Evolutionary conservation across 768 basidiomycete genomes (phyloP).

Genomic region (Rhodotorula graminis): DNA sequence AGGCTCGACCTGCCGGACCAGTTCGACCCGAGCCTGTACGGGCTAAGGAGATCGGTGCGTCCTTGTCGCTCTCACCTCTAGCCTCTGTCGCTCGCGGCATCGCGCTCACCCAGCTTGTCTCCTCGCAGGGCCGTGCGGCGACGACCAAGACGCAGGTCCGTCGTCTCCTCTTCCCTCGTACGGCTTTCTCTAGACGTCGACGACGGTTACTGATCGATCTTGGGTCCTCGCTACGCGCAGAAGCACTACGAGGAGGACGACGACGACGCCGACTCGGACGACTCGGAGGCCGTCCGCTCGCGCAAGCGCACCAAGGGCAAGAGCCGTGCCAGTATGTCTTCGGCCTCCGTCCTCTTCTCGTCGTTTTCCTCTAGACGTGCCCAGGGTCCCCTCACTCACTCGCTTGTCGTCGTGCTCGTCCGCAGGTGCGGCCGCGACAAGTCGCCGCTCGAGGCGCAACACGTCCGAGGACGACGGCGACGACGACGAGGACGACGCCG

Average conservation of each 20-base stretch:
- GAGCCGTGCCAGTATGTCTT: slow-evolving; percentile 23
- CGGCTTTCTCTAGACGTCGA: not conserved
- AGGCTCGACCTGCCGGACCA: slow-evolving; percentile 21
- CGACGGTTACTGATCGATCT: no score
- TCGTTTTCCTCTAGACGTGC: not conserved
- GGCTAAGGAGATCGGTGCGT: slow-evolving; percentile 43
- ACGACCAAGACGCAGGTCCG: slow-evolving; percentile 14
- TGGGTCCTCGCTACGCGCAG: not conserved
- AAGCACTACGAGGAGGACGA: slow-evolving; percentile 19
- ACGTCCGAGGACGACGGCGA: not conserved
- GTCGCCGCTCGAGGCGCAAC: not conserved
- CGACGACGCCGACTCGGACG: slow-evolving; percentile 17
- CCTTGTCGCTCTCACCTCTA: not conserved
- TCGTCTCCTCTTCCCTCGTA: not conserved
- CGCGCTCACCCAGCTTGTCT: no score
- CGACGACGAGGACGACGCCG: not conserved
- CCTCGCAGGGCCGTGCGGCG: slow-evolving; percentile 22
- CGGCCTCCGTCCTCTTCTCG: not conserved
- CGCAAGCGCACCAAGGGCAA: slow-evolving; percentile 26
- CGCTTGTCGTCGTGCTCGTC: not conserved
- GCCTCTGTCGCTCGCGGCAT: no score
- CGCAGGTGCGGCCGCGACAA: not conserved
- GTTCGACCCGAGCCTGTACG: slow-evolving; percentile 42
- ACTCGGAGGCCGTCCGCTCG: not conserved
- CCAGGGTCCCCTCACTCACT: not conserved